phyloP scores from a whole-genome alignment of 306 rosid species.

The Begonia fuchsioides region DNA sequence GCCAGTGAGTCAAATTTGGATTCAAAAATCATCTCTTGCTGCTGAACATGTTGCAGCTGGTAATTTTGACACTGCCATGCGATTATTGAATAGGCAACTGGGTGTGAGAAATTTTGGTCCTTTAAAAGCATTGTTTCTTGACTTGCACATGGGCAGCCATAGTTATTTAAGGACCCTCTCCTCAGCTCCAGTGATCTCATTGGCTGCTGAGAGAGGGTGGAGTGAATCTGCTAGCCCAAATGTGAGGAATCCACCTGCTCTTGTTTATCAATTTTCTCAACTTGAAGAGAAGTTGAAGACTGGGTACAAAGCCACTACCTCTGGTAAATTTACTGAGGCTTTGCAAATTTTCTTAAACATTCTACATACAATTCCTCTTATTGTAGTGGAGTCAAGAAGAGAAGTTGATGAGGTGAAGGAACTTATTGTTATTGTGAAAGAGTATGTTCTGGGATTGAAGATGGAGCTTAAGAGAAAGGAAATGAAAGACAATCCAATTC shows the following conservation, averaged over 20 bases:
- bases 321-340: conserved; percentile 67
- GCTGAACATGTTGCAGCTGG: conserved; percentile 92
- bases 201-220: conserved; percentile 82
- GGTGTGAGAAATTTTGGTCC: conserved; percentile 60
- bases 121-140: conserved; percentile 49
- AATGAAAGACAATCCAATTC: conserved; percentile 40
- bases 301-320: conserved; percentile 66
- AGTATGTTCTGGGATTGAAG: conserved; percentile 60
- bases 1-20: conserved; percentile 76
- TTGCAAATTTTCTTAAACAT: conserved; percentile 35
- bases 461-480: conserved; percentile 80
- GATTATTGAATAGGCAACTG: conserved; percentile 61
- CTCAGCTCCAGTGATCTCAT: conserved; percentile 49
- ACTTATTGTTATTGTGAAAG: conserved; percentile 54
- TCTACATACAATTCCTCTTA: conserved; percentile 62
- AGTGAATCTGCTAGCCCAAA: conserved; percentile 59
- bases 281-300: conserved; percentile 77
- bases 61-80: conserved; percentile 74
- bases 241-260: conserved; percentile 68
- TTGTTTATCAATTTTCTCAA: conserved; percentile 47
- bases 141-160: conserved; percentile 51
- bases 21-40: conserved; percentile 75
- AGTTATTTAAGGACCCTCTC: conserved; percentile 56
- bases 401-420: conserved; percentile 91
- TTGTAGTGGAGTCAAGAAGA: conserved; percentile 76